Base-by-base conservation (phyloP, 257 asterid genomes). In the Salvia miltiorrhiza region DNA sequence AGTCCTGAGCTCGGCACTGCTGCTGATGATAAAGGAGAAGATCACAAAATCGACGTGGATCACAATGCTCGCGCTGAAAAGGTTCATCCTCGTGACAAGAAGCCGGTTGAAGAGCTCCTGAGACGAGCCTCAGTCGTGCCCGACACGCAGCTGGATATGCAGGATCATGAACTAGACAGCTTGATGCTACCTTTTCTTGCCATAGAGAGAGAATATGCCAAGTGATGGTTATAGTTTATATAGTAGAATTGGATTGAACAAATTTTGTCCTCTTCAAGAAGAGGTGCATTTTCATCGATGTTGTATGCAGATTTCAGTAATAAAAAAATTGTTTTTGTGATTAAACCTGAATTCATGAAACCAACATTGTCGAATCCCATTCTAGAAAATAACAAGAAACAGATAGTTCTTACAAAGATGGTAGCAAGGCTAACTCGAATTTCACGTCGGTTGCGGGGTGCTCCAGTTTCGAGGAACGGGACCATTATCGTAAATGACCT, bases 11-110 rank as follows among this genome's bases (percentile, higher is more conserved):
- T 84, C 95, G 50, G 97, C 97, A 1, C 67, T 92, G 82, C 88
- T 89, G 43, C 74, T 92, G 78, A 92, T 92, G 97, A 84, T 86
- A 71, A 92, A 92, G 76, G 96, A 89, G 83, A 92, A 92, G 76
- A 87, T 92, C 80, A 78, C 93, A 35, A 92, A 87, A 79, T 77
- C 88, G 24, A 89, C 93, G 24, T 92, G 97, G 96, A 83, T 92
- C 43, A 50, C 84, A 33, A 73, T 92, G 83, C 75, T 89, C 64
- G 92, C 92, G 14, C 40, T 87, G 11, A 73, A 79, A 71, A 87
- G 86, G 80, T 83, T 80, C 54, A 20, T 89, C 72, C 69, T 85
- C 7, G 19, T 77, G 17, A 83, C 87, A 17, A 79, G 72, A 76
- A 64, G 88, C 60, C 81, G 78, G 73, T 72, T 89, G 72, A 89